Conservation (phyloP, 495 filamentous ascomycete genomes). For the Neurospora sp. region DNA sequence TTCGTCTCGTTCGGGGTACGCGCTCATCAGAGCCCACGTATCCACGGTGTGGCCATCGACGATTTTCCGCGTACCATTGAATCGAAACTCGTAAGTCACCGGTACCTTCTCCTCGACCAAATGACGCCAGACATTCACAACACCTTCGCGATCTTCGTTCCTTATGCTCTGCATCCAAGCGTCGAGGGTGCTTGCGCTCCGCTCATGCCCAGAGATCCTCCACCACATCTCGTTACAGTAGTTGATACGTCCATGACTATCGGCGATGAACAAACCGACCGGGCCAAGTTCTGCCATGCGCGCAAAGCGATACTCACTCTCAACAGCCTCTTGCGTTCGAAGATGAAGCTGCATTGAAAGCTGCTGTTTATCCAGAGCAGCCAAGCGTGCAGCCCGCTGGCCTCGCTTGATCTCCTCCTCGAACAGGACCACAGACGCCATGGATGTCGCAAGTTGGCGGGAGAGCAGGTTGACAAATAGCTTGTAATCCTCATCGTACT, state of each 20-base stretch:
- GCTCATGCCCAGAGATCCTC: constrained; percentile 50
- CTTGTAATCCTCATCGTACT: constrained; percentile 59
- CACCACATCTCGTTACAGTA: constrained; percentile 69
- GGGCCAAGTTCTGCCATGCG: constrained; percentile 65
- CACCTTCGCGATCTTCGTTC: constrained; percentile 45
- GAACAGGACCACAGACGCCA: constrained; percentile 62
- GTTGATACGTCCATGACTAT: constrained; percentile 49
- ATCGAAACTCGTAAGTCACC: constrained; percentile 57
- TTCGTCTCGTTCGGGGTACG: constrained; percentile 52
- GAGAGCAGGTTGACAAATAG: constrained; percentile 61
- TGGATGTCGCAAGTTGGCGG: constrained; percentile 57
- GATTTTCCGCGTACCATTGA: constrained; percentile 51
- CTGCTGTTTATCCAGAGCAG: constrained; percentile 54
- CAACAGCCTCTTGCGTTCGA: constrained; percentile 55
- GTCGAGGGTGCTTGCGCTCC: constrained; percentile 35
- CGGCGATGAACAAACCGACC: constrained; percentile 63
- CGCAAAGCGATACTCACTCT: constrained; percentile 63
- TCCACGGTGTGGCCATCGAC: constrained; percentile 47
- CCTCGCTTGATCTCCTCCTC: constrained; percentile 64
- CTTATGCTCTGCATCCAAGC: constrained; percentile 58
- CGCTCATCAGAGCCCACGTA: constrained; percentile 62
- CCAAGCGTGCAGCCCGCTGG: constrained; percentile 53
- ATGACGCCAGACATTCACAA: constrained; percentile 46
- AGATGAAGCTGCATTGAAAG: constrained; percentile 56
- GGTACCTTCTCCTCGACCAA: constrained; percentile 45